phyloP scores from a whole-genome alignment of 2,329 filamentous ascomycete genomes.

The Phialophora expanda region DNA sequence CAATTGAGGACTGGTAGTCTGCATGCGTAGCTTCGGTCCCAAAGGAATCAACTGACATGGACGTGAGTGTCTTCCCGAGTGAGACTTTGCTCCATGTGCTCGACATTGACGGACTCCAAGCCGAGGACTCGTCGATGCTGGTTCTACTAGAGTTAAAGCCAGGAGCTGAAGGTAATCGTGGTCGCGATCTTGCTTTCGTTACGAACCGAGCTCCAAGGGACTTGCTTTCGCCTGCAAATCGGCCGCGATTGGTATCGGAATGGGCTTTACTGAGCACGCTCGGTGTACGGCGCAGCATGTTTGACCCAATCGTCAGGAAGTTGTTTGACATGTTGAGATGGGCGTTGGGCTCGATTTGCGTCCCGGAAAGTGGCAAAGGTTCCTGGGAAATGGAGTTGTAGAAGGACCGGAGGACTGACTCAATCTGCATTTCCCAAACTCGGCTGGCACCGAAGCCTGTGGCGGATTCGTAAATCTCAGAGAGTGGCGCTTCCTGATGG shows the following conservation, averaged over 20 bases:
- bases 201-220: slow-evolving; percentile 74
- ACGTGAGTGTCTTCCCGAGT: slow-evolving; percentile 85
- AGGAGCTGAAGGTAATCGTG: slow-evolving; percentile 74
- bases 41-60: slow-evolving; percentile 90
- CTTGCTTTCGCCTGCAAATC: slow-evolving; percentile 66
- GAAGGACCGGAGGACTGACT: slow-evolving; percentile 88
- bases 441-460: slow-evolving; percentile 76
- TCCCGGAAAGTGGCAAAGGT: slow-evolving; percentile 81
- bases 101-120: slow-evolving; percentile 91
- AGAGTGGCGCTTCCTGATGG: slow-evolving; percentile 59
- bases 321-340: slow-evolving; percentile 51
- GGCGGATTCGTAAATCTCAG: slow-evolving; percentile 1
- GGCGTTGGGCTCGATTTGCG: slow-evolving; percentile 45
- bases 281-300: slow-evolving; percentile 80
- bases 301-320: slow-evolving; percentile 70
- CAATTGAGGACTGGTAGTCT: slow-evolving; percentile 94
- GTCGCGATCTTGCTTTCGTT: slow-evolving; percentile 83
- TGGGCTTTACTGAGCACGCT: slow-evolving; percentile 92
- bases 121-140: slow-evolving; percentile 88
- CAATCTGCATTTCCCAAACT: slow-evolving; percentile 87
- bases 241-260: slow-evolving; percentile 79
- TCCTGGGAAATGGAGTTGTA: slow-evolving; percentile 88
- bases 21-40: slow-evolving; percentile 66
- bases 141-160: slow-evolving; percentile 89
- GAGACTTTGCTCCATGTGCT: slow-evolving; percentile 96